Evolutionary conservation across 2,329 filamentous ascomycete genomes (phyloP), one percentile per base, ranked within the genome.

Genomic region (Trichoderma atrobrunneum): DNA sequence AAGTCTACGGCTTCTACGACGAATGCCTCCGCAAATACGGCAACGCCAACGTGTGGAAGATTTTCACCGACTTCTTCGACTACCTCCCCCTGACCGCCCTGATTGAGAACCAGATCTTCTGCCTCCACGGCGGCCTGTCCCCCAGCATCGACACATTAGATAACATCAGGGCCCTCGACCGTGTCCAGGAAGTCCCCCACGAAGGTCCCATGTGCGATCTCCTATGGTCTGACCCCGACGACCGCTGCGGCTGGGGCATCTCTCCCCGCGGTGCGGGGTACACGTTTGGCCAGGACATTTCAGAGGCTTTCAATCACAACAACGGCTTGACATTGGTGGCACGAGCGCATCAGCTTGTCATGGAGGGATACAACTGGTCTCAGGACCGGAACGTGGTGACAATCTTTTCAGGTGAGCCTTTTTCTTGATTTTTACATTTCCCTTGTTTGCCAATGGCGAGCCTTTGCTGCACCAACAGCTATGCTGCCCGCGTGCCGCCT

Each of bases 351-450:
- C 96, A 99, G 85, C 86, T 99, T 81, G 96, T 99, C 73, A 99
- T 98, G 95, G 96, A 99, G 83, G 96, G 96, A 63, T 99, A 98
- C 84, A 99, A 98, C 82, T 99, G 96, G 96, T 98, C 95, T 76
- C 96, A 98, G 83, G 96, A 98, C 81, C 87, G 95, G 76, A 98
- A 99, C 77, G 96, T 99, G 66, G 96, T 99, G 74, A 99, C 96
- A 48, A 98, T 99, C 79, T 99, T 99, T 86, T 98, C 95, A 77
- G 94, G 93, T 95, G 85, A 76, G 79, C 72, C n/a, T 16, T 28
- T 30, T 63, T 21, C 16, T 18, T 57, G 3, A 11, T 48, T 21
- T 21, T 16, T 21, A 18, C 1, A 2, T 14, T n/a, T 51, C 32
- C n/a, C 43, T 51, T 12, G 43, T 12, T 51, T 51, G 43, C 5